Base-by-base conservation (phyloP, 2,329 filamentous ascomycete genomes). In the Fusarium musae region DNA sequence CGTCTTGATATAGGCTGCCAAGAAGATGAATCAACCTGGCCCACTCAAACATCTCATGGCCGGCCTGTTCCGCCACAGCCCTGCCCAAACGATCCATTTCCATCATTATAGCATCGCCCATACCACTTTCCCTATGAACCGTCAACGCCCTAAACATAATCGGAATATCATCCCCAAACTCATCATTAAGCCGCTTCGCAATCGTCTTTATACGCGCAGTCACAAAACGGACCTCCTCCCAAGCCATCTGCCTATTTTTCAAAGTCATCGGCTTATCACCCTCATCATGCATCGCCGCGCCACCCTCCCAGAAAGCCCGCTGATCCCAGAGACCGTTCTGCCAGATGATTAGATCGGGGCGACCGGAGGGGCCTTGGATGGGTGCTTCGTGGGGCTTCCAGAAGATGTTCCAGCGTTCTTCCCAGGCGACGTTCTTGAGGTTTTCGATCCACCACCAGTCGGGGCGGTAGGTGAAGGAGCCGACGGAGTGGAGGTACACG, bases 371-470 rank as follows among this genome's bases (percentile, higher is more conserved):
- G 2, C 72, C 72, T 6, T 73, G 66, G 2, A 74, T 70, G 1
- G 69, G 58, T 7, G 53, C 43, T n/a, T 74, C 36, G 2, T 69
- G 69, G 7, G 69, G 72, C 3, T 57, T 70, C 72, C 72, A 75
- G 30, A 66, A 47, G 9, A 59, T 69, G 8, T 73, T 52, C 65
- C 69, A 74, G 1, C 70, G 46, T 30, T 73, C 70, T 50, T 73
- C 71, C 59, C 64, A 74, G 0, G 71, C 60, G 3, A 75, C 59
- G 9, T 67, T 42, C 26, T 75, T 73, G 26, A 75, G 59, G 10
- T 72, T 66, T 3, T 72, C 39, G 7, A 75, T 74, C 72, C 72
- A 74, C 72, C 72, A 75, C 72, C 72, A 74, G 46, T 74, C 57
- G 1, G 72, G 72, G 16, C 66, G 30, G 39, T 75, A 70, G 26